A percentile compares a stretch with the other conserved stretches of the same genome.
Conservation (phyloP, 495 filamentous ascomycete genomes). For the Talaromyces trachyspermus region DNA sequence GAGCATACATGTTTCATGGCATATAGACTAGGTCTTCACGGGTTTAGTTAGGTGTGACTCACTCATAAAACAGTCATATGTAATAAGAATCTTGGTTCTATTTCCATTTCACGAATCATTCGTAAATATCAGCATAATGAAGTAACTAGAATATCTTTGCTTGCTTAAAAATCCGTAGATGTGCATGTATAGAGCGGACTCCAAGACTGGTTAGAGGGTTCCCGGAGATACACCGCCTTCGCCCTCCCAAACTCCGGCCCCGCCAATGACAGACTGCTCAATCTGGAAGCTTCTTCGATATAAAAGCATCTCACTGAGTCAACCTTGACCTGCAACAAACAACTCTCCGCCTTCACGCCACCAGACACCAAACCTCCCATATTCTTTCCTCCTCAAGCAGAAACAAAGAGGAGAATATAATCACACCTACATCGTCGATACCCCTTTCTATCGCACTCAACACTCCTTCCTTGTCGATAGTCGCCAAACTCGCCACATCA, state of each 20-base stretch:
- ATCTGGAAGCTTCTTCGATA: constrained; percentile 7
- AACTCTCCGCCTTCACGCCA: neutral
- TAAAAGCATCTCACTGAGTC: constrained; percentile 3
- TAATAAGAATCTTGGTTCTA: too few species aligned
- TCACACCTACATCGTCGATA: neutral
- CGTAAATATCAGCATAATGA: neutral
- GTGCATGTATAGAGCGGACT: neutral
- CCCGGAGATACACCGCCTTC: constrained; percentile 4
- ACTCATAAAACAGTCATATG: too few species aligned
- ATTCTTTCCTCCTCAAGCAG: neutral
- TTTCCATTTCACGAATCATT: too few species aligned
- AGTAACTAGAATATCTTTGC: neutral
- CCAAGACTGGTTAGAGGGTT: neutral
- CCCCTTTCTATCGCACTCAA: neutral
- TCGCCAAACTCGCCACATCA: neutral
- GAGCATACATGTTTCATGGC: neutral
- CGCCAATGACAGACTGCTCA: neutral
- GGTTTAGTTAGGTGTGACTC: too few species aligned
- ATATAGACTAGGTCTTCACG: too few species aligned
- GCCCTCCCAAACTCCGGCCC: constrained; percentile 5
- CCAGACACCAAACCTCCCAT: neutral
- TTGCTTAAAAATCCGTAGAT: too few species aligned
- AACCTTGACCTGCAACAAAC: neutral
- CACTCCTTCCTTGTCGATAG: neutral
- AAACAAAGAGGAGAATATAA: too few species aligned